phyloP scores from a whole-genome alignment of 306 rosid species.

The Hippophae gyantsensis region DNA sequence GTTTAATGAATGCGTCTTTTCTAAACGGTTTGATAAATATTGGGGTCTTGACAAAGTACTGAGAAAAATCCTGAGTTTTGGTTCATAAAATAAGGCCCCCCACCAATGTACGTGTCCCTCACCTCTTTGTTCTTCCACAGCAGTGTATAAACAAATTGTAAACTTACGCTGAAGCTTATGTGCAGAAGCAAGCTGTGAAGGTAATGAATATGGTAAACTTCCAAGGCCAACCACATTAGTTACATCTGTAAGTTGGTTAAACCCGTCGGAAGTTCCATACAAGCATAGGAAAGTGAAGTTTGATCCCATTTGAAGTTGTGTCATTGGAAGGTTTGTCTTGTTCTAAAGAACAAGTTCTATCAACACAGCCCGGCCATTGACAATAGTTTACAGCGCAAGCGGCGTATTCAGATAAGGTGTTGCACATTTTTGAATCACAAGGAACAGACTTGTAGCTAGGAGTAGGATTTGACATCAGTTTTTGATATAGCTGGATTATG shows the following conservation, averaged over 20 bases:
- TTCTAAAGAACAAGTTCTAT: constrained; percentile 20
- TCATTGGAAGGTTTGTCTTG: constrained; percentile 14
- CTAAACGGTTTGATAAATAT: constrained; percentile 5
- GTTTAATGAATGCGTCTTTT: constrained; percentile 1
- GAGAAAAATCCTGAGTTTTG: not conserved
- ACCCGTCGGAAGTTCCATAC: not conserved
- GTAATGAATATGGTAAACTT: constrained; percentile 8
- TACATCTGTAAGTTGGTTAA: constrained; percentile 11
- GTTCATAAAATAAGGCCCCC: constrained; percentile 16
- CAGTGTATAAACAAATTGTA: constrained; percentile 34
- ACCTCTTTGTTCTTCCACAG: not conserved
- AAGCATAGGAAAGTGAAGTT: constrained; percentile 21
- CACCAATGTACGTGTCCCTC: constrained; percentile 23
- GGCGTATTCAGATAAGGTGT: not conserved
- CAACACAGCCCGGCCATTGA: constrained; percentile 29
- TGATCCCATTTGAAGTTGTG: constrained; percentile 12
- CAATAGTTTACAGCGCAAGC: constrained; percentile 19
- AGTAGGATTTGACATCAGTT: constrained; percentile 19
- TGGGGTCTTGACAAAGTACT: constrained; percentile 18
- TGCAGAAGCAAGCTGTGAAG: constrained; percentile 14
- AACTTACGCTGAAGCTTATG: constrained; percentile 14
- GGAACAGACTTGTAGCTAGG: constrained; percentile 4
- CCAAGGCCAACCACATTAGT: constrained; percentile 31
- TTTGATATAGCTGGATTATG: not conserved
- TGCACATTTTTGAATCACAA: constrained; percentile 24